Base-by-base conservation (phyloP, 129 eudicot genomes). In the Helichrysum umbraculigerum region DNA sequence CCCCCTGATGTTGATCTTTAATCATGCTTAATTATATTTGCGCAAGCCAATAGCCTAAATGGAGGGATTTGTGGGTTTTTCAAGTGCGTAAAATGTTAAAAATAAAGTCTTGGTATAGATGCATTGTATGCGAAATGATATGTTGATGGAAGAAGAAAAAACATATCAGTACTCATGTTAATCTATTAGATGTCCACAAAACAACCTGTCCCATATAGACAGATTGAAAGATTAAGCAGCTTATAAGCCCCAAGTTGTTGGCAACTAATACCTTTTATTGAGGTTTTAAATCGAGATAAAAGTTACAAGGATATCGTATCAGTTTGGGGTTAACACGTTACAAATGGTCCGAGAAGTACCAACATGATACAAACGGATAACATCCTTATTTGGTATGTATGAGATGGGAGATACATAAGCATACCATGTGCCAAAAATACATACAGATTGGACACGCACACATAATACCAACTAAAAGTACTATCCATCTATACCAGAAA, bases 1-100 rank as follows among this genome's bases (percentile, higher is more conserved):
- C 4, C 35, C 20, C 57, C 81, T 57, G 10, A 34, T 73, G 59
- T 72, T 58, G 19, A 32, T 72, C 76, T 34, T 11, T 52, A 21
- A 57, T 15, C 7, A 16, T 33, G 68, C 68, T 56, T 68, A 67
- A 35, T 39, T 59, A 66, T 66, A 52, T 66, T 39, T 19, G 42
- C 56, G 37, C 68, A 54, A 77, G 37, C 64, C 54, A 35, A 47
- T 47, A 47, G 54, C 17, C 54, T 47, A 47, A 47, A 47, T 17
- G 33, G 33, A 4, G 25, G 7, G 39, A 5, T 42, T 60, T 6
- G 50, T 66, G 47, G 21, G 29, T 66, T 33, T 30, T 16, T 12
- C 20, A n/a, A 34, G 12, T 64, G 32, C 6, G 14, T 7, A 6
- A 44, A 64, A 5, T 29, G 12, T 39, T 8, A 39, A 4, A 39